Base-by-base conservation (phyloP, 768 basidiomycete genomes). In the Tephrocybe sp. region DNA sequence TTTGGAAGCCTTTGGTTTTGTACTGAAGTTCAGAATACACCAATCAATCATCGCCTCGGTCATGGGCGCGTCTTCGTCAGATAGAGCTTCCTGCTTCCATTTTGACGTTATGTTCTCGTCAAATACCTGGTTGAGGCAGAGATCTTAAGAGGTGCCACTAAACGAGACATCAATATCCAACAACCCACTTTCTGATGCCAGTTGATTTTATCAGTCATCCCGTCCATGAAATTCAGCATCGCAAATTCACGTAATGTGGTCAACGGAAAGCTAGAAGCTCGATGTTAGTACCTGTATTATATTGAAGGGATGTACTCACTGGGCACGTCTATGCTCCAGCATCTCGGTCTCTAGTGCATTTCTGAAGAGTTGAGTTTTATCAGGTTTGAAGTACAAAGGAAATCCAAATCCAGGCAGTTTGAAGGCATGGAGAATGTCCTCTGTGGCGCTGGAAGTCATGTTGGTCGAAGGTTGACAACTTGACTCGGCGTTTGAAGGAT, bases 11-110 rank as follows among this genome's bases (percentile, higher is more conserved):
- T 22, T 47, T 46, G 19, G 55, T 51, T 24, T 59, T 62, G 43
- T 56, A 54, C 31, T 48, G 54, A 22, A 62, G 49, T 43, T 62
- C 60, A 9, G 46, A 19, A 62, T 58, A 32, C 57, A 56, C 47
- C 51, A 58, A 32, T 49, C 44, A 9, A 57, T 47, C 60, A 61
- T 58, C 9, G 36, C 36, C 27, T 52, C 51, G n/a, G 56, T 50
- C 18, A 58, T 45, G 27, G 49, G 44, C 6, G 18, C 30, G 9
- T 43, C 44, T 15, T 35, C 31, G 2, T 39, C 37, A 1, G 27
- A 44, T 16, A 49, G 49, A 2, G 42, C 46, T 37, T 60, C 59
- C 2, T 21, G 34, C 22, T 50, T 55, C 59, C 59, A 60, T 30
- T 52, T 49, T 9, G 47, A 36, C 8, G 36, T 24, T 11, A 44